These are phyloP conservation scores for Naganishia randhawae DNA, from an alignment of 768 basidiomycete genomes.

Conservation along the genomic window DNA sequence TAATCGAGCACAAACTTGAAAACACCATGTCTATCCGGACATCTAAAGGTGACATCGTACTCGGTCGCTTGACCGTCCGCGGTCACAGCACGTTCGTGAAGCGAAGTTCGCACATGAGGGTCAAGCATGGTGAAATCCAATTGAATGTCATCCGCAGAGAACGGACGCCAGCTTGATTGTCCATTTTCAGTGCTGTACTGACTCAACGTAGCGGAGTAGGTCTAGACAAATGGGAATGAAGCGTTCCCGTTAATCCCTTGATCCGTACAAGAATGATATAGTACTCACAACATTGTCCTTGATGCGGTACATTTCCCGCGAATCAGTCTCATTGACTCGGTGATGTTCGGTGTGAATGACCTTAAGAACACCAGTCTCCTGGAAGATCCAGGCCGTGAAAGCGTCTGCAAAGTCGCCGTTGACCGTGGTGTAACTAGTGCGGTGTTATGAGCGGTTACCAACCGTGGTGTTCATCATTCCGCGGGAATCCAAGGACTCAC, in stretches of 20 bases:
- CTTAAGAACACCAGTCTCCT: constrained; percentile 73
- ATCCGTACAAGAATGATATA: not conserved
- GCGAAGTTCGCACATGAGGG: constrained; percentile 81
- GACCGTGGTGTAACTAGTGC: constrained; percentile 20
- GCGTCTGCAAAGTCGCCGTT: constrained; percentile 73
- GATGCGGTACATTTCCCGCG: constrained; percentile 62
- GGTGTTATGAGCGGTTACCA: not conserved
- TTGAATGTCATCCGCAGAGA: constrained; percentile 73
- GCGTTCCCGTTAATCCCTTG: not conserved
- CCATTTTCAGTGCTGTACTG: constrained; percentile 54
- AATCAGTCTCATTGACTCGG: constrained; percentile 51
- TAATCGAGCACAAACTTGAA: constrained; percentile 94
- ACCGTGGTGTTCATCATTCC: too few relatives aligned
- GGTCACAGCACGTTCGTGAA: constrained; percentile 56
- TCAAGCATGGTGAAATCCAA: constrained; percentile 99
- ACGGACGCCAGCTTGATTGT: constrained; percentile 64
- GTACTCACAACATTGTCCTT: constrained; percentile 72
- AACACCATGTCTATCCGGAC: constrained; percentile 93
- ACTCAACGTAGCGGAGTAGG: constrained; percentile 70
- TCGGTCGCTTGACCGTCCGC: constrained; percentile 36
- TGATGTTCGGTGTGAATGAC: constrained; percentile 69
- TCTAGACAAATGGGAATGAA: constrained; percentile 53
- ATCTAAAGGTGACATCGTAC: constrained; percentile 79
- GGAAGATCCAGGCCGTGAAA: constrained; percentile 84
- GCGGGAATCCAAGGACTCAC: constrained; percentile 53